Evolutionary conservation across 2,329 filamentous ascomycete species (phyloP).

Genomic region (Bertia moriformis): DNA sequence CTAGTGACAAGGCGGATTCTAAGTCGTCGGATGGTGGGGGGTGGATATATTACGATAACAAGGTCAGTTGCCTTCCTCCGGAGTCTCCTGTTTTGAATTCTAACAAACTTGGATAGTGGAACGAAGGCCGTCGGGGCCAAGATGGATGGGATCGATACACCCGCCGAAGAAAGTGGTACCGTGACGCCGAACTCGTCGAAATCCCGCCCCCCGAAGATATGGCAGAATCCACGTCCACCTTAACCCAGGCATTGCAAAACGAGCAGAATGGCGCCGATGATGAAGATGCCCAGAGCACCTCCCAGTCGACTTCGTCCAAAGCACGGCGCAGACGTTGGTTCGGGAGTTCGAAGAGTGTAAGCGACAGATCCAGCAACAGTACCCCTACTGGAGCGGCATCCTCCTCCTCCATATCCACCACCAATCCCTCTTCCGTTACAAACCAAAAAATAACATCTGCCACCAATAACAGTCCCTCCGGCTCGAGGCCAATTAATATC

Average conservation of each 20-base stretch:
- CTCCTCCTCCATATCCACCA: not conserved
- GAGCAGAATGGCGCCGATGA: not conserved
- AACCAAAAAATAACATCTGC: not conserved
- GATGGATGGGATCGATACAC: slow-evolving; percentile 96
- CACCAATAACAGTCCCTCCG: not conserved
- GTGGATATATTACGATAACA: slow-evolving; percentile 60
- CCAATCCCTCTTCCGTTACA: not conserved
- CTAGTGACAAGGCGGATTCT: slow-evolving; percentile 29
- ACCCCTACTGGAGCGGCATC: too few species aligned
- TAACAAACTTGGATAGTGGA: slow-evolving; percentile 54
- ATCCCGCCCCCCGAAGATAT: slow-evolving; percentile 16
- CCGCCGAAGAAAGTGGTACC: slow-evolving; percentile 83
- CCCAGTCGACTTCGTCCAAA: not conserved
- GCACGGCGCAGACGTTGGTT: not conserved
- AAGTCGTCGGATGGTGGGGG: slow-evolving; percentile 34
- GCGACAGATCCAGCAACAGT: not conserved
- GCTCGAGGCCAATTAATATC: slow-evolving; percentile 1
- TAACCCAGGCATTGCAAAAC: not conserved
- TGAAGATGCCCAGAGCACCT: not conserved
- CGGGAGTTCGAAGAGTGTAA: not conserved
- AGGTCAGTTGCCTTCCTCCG: slow-evolving; percentile 38
- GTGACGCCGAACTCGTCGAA: slow-evolving; percentile 89
- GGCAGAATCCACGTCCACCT: not conserved
- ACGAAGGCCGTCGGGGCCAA: slow-evolving; percentile 65
- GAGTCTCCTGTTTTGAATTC: not conserved